Percentiles rank a stretch among this genome's conserved stretches.
Conservation (phyloP, 345 rosid species). For the Brassica juncea region DNA sequence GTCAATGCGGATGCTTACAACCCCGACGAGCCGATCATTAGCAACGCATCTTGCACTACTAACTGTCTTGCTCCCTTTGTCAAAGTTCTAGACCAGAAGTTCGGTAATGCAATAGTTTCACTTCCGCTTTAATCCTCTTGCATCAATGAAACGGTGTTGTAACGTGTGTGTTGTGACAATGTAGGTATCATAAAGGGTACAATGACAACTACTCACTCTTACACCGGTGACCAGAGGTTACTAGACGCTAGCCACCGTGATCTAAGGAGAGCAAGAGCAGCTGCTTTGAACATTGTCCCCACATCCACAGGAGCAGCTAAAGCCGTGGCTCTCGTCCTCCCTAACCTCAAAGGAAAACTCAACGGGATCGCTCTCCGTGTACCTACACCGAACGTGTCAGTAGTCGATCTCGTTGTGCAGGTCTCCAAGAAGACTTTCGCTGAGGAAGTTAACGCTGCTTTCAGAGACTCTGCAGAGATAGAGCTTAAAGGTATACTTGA, state of each 20-base stretch:
- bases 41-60: constrained; percentile 98
- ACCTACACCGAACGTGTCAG: constrained; percentile 95
- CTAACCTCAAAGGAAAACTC: constrained; percentile 85
- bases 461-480: constrained; percentile 76
- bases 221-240: constrained; percentile 96
- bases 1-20: constrained; percentile 80
- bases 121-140: background rate
- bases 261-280: constrained; percentile 91
- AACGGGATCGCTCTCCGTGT: constrained; percentile 96
- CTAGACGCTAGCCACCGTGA: constrained; percentile 96
- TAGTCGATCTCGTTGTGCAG: constrained; percentile 90
- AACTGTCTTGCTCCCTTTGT: constrained; percentile 98
- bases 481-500: constrained; percentile 82
- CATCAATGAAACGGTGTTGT: background rate
- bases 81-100: constrained; percentile 95
- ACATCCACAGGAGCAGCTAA: constrained; percentile 97
- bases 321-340: constrained; percentile 94
- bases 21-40: constrained; percentile 74
- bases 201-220: constrained; percentile 98
- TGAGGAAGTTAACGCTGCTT: constrained; percentile 90
- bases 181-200: constrained; percentile 90
- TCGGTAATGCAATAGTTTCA: constrained; percentile 42
- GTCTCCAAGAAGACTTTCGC: constrained; percentile 92
- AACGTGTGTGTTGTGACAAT: background rate
- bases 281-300: constrained; percentile 95